Percentiles rank a stretch among this genome's conserved stretches.
Conservation (phyloP, 2,329 filamentous ascomycete species). For the Cladobotryum mycophilum region DNA sequence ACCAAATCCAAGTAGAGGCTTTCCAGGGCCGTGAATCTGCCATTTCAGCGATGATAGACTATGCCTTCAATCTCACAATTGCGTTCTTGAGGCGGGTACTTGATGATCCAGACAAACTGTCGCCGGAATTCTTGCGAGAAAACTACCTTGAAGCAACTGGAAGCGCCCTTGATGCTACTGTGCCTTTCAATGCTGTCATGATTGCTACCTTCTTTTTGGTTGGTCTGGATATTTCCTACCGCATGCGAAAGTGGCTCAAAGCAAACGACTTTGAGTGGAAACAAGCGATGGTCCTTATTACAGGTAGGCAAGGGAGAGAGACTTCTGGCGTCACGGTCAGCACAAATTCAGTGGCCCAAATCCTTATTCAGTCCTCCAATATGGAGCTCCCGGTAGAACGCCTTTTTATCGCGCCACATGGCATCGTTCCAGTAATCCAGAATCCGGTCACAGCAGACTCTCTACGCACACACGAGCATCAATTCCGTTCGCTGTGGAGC, state of each 20-base stretch:
- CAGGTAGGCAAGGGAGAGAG: neutral
- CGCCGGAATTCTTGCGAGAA: constrained; percentile 1
- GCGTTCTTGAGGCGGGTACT: neutral
- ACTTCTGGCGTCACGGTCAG: constrained; percentile 4
- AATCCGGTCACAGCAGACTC: neutral
- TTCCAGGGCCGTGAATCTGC: neutral
- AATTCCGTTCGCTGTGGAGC: constrained; percentile 1
- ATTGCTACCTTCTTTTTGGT: constrained; percentile 7
- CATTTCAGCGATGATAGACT: constrained; percentile 1
- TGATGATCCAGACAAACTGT: neutral
- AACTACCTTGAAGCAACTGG: constrained; percentile 4
- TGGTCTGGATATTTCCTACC: neutral
- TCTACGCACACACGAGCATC: neutral
- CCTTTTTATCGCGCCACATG: constrained; percentile 4
- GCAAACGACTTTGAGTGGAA: constrained; percentile 1
- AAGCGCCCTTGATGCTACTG: neutral
- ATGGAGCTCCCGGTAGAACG: constrained; percentile 1
- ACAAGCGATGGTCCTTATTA: constrained; percentile 3
- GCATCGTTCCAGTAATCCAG: neutral
- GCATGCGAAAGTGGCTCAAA: neutral
- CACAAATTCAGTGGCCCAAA: constrained; percentile 1
- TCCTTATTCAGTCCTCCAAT: constrained; percentile 1
- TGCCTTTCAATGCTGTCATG: constrained; percentile 7
- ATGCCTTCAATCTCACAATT: neutral
- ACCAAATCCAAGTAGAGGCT: neutral